Percentiles rank a stretch among this genome's conserved stretches.
Conservation (phyloP, 495 filamentous ascomycete genomes). For the Talaromyces borbonicus region DNA sequence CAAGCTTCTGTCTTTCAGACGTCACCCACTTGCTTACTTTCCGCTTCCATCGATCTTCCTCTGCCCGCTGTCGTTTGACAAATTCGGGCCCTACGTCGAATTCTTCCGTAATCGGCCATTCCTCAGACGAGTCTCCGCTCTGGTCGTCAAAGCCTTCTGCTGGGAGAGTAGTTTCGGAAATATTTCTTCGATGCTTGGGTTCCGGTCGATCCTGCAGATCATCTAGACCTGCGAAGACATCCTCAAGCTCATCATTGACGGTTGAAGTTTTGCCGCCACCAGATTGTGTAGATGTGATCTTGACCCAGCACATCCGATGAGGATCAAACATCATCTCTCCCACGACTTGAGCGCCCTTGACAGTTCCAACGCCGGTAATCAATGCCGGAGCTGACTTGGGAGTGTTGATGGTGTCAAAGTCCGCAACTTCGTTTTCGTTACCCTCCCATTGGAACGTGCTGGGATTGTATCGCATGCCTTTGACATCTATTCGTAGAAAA, state of each 20-base stretch:
- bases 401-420: slow-evolving; percentile 51
- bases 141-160: slow-evolving; percentile 41
- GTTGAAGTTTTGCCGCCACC: slow-evolving; percentile 18
- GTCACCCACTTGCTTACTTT: slow-evolving; percentile 70
- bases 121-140: slow-evolving; percentile 45
- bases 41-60: slow-evolving; percentile 82
- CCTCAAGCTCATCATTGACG: slow-evolving; percentile 50
- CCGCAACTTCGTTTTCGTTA: slow-evolving; percentile 72
- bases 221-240: slow-evolving; percentile 73
- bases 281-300: slow-evolving; percentile 42
- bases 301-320: slow-evolving; percentile 90
- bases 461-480: slow-evolving; percentile 94
- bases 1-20: slow-evolving; percentile 32
- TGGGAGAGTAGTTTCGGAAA: slow-evolving; percentile 23
- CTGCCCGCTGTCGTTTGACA: slow-evolving; percentile 74
- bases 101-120: slow-evolving; percentile 85
- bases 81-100: slow-evolving; percentile 97
- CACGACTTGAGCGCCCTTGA: slow-evolving; percentile 75
- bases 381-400: slow-evolving; percentile 66
- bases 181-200: slow-evolving; percentile 22
- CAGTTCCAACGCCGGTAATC: slow-evolving; percentile 73
- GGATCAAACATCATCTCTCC: slow-evolving; percentile 97
- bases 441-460: slow-evolving; percentile 82
- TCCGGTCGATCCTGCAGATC: slow-evolving; percentile 48
- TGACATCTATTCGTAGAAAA: slow-evolving; percentile 51